Evolutionary conservation across 768 basidiomycete species (phyloP).

Genomic region (Pisolithus tinctorius): DNA sequence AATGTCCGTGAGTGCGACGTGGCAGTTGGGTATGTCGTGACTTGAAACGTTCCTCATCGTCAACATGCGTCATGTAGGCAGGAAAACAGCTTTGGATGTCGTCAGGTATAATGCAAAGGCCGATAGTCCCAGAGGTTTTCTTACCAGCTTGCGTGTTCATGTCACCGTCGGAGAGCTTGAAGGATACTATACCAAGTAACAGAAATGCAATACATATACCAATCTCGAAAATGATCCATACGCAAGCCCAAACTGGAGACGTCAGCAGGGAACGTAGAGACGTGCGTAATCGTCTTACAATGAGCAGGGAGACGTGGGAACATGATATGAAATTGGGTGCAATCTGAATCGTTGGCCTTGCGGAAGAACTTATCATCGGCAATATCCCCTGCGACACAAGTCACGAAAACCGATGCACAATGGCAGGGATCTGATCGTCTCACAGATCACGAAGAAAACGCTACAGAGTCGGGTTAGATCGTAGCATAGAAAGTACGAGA

Average conservation of each 20-base stretch:
- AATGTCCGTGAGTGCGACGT: constrained; percentile 4
- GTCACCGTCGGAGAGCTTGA: constrained; percentile 52
- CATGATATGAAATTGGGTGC: constrained; percentile 79
- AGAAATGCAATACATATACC: constrained; percentile 71
- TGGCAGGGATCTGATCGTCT: constrained; percentile 20
- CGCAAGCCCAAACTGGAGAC: constrained; percentile 67
- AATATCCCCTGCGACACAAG: constrained; percentile 65
- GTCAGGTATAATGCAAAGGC: constrained; percentile 3
- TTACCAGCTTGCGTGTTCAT: constrained; percentile 64
- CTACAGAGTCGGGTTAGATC: constrained; percentile 30
- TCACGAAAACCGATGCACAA: constrained; percentile 2
- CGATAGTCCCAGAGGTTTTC: constrained; percentile 11
- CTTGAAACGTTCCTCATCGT: neutral
- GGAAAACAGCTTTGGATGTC: constrained; percentile 42
- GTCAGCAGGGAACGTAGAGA: constrained; percentile 1
- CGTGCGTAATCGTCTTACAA: constrained; percentile 34
- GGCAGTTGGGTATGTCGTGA: constrained; percentile 1
- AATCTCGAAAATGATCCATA: constrained; percentile 80
- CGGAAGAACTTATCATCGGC: constrained; percentile 93
- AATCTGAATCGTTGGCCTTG: constrained; percentile 89
- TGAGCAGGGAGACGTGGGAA: constrained; percentile 69
- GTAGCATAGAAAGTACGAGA: constrained; percentile 5
- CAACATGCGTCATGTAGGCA: constrained; percentile 43
- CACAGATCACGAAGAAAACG: constrained; percentile 83
- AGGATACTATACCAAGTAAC: constrained; percentile 73